Conservation (phyloP, 2,329 filamentous ascomycete genomes). For the Bertia moriformis region DNA sequence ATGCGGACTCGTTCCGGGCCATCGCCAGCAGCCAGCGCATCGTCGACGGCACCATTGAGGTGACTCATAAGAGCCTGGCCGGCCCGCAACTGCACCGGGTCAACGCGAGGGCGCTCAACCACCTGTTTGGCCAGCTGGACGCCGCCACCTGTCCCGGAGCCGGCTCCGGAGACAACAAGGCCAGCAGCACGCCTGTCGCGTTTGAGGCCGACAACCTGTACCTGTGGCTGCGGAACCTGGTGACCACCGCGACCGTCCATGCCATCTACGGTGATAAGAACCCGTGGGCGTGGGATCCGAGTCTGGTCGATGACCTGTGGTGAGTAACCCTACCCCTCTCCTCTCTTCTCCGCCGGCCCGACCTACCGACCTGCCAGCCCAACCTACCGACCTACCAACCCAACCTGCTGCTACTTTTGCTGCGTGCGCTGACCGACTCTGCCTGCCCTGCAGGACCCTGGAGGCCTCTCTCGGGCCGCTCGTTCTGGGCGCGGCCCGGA, state of each 20-base stretch:
- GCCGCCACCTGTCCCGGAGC: slow-evolving; percentile 6
- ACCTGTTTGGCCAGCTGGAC: slow-evolving; percentile 15
- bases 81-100: slow-evolving; percentile 16
- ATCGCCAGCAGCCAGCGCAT: slow-evolving; percentile 17
- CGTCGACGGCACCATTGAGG: slow-evolving; percentile 17
- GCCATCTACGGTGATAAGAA: slow-evolving; percentile 27
- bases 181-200: no score
- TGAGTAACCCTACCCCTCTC: no score
- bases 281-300: slow-evolving; percentile 18
- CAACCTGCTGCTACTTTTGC: no score
- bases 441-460: no score
- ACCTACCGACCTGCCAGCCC: no score
- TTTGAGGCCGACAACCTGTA: slow-evolving; percentile 16
- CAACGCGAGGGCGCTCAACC: slow-evolving; percentile 17
- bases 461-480: no score
- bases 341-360: slow-evolving; percentile 11
- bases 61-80: slow-evolving; percentile 16
- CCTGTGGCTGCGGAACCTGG: slow-evolving; percentile 18
- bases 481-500: no score
- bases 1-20: slow-evolving; percentile 9
- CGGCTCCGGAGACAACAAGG: no score
- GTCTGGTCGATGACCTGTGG: slow-evolving; percentile 22
- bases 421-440: no score
- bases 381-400: no score
- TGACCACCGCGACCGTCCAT: slow-evolving; percentile 20